Evolutionary conservation across 2,329 filamentous ascomycete genomes (phyloP).

Genomic region (Colletotrichum tanaceti): DNA sequence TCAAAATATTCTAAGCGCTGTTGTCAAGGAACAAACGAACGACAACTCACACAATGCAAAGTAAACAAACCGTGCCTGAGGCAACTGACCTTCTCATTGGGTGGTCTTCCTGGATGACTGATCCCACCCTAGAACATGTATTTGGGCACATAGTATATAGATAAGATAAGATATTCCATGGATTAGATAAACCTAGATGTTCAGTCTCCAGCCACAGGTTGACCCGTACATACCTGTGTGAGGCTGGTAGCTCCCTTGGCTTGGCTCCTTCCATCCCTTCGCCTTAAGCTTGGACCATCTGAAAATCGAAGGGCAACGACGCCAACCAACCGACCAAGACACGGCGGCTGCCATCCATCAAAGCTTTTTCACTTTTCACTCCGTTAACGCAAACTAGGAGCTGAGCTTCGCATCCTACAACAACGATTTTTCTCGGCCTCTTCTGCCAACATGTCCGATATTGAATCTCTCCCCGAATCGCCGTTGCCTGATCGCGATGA

Average conservation of each 20-base stretch:
- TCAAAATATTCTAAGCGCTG: slow-evolving; percentile 20
- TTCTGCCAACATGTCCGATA: slow-evolving; percentile 58
- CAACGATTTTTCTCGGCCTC: background rate
- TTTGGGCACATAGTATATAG: no score
- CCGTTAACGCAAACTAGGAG: background rate
- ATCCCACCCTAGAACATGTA: background rate
- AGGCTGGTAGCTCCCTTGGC: slow-evolving; percentile 20
- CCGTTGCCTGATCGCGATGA: slow-evolving; percentile 47
- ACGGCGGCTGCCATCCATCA: background rate
- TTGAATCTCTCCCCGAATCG: slow-evolving; percentile 55
- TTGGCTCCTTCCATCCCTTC: slow-evolving; percentile 16
- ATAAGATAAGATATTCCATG: no score
- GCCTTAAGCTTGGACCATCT: slow-evolving; percentile 35
- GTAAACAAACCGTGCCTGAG: slow-evolving; percentile 42
- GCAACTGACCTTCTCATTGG: slow-evolving; percentile 23
- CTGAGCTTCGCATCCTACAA: background rate
- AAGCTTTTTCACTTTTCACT: background rate
- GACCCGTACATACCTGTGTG: background rate
- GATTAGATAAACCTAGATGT: no score
- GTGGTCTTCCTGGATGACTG: background rate
- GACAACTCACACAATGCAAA: slow-evolving; percentile 12
- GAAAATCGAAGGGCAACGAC: slow-evolving; percentile 33
- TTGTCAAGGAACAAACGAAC: slow-evolving; percentile 16
- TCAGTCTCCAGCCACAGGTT: background rate
- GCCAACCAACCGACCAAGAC: background rate